Conservation (phyloP, 176 grass and related monocot genomes). For the Carex myosuroides region DNA sequence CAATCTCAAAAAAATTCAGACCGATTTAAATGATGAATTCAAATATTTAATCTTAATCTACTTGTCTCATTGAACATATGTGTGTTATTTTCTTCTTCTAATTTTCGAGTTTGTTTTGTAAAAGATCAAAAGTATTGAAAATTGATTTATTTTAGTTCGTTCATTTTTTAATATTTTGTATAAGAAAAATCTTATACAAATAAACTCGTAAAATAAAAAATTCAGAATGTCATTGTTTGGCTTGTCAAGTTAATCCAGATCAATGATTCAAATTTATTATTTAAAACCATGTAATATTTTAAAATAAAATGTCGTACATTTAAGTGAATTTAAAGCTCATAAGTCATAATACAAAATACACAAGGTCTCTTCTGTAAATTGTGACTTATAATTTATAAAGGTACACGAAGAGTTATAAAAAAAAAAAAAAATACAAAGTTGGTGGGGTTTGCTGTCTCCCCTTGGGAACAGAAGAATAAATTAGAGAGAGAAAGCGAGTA, state of each 20-base stretch:
- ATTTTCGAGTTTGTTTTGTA: no score
- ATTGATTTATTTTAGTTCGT: background rate
- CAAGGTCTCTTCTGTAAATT: background rate
- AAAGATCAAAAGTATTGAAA: background rate
- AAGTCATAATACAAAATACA: no score
- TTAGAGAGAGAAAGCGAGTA: background rate
- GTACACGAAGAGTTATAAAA: background rate
- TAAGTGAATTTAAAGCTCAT: background rate
- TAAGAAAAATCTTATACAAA: no score
- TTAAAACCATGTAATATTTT: background rate
- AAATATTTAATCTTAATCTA: background rate
- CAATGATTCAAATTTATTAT: background rate
- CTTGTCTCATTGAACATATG: background rate
- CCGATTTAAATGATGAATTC: background rate
- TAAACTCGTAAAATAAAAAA: background rate
- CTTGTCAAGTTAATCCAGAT: no score
- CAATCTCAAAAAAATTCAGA: background rate
- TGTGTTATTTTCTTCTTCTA: background rate
- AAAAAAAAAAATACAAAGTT: background rate
- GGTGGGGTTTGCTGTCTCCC: conserved; percentile 31
- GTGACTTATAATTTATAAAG: background rate
- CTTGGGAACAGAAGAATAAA: conserved; percentile 6
- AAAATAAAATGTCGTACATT: background rate
- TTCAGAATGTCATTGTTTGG: background rate
- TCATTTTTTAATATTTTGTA: background rate